Evolutionary conservation across 2,329 filamentous ascomycete genomes (phyloP), one percentile per base, ranked within the genome.

Genomic region (Colletotrichum melonis): DNA sequence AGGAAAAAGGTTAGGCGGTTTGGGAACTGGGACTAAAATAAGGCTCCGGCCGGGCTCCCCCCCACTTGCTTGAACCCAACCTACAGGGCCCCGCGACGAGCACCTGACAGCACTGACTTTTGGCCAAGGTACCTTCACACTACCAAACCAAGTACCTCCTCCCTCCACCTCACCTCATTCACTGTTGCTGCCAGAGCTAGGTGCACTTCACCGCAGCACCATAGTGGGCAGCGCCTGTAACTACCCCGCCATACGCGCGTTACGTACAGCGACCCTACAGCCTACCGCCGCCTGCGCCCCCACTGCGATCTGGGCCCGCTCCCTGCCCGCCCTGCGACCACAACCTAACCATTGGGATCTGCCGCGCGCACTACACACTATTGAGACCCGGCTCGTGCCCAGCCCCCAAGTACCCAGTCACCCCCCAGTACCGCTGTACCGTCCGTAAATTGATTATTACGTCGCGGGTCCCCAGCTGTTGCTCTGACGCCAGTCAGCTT

Each of bases 221-320:
- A 22, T 49, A 16, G 38, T 63, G 54, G 65, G 38, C 65, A 59
- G 28, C 63, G 54, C 60, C 65, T 72, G 65, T 30, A 64, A 63
- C 60, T 73, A 73, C 70, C 70, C 70, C 70, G 70, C 70, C 70
- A 70, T 62, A 73, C 67, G 70, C 70, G 70, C 67, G 70, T 73
- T 70, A 70, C 70, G 60, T 64, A 57, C 55, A 73, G 66, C 49
- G 67, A 26, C 69, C 65, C 52, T 63, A 54, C 69, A 12, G 57
- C 55, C 66, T 65, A 42, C 38, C 38, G 19, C 42, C 42, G 16
- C 19, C 42, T 42, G 55, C 66, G 60, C 66, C 70, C 67, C 59
- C 66, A 56, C 67, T 55, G 55, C 32, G 24, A 73, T 46, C 70
- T 54, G 54, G 60, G 54, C 54, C 70, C 62, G 46, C 32, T 67